Evolutionary conservation across 441 rosid species (phyloP), one percentile per base, ranked within the genome.

Genomic region (Populus trichocarpa): DNA sequence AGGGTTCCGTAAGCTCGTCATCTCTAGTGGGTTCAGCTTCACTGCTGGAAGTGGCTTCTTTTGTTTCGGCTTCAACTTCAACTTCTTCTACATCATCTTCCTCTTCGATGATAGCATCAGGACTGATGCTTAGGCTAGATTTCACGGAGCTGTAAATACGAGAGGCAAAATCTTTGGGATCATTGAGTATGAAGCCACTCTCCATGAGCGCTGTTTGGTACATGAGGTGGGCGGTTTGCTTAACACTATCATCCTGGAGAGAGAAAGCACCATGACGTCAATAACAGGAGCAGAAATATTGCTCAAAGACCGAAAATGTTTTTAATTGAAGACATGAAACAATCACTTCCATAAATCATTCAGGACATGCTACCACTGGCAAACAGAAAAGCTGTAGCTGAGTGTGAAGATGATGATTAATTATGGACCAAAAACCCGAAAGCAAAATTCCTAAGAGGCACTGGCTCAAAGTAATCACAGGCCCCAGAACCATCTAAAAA

Each of bases 141-240:
- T 91, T 96, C 76, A 96, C 94, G 0, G 98, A 88, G 87, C 80
- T 82, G 75, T 93, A 93, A 71, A 93, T 92, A 20, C 90, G 86
- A 38, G 89, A 91, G 14, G 99, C 97, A 69, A 96, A 96, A 76
- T 91, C 98, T 81, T 93, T 92, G 2, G 97, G 96, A 74, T 96
- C 97, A 2, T 20, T 78, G 72, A 89, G 87, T 72, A 84, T 61
- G 86, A 93, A 96, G 71, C 99, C 99, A 81, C 98, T 95, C 91
- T 95, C 99, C 91, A 93, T 84, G 25, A 93, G 86, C 14, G 99
- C 97, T 0, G 98, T 93, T 80, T 92, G 98, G 91, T 96, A 92
- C 77, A 95, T 89, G 74, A 95, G 97, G 53, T 86, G 92, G 8
- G 97, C 98, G 9, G 94, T 95, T 78, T 90, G 88, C 88, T 89